Evolutionary conservation across 805 yeast genomes (phyloP), one percentile per base, ranked within the genome.

Genomic region (Komagataella ulmi): DNA sequence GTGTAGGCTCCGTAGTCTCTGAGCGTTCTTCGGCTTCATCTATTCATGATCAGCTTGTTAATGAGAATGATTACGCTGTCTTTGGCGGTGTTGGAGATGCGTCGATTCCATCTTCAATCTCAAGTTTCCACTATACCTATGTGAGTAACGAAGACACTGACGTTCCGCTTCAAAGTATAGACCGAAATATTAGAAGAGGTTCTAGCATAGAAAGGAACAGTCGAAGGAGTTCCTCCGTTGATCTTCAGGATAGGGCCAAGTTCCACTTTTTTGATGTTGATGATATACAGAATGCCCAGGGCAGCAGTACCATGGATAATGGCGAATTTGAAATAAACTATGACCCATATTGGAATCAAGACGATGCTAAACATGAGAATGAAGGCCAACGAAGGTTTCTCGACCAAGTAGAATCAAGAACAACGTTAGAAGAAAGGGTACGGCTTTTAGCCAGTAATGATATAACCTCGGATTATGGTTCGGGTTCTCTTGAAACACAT

Each of bases 271-370:
- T 91, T 66, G 80, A 91, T 8, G 73, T 84, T 3, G 88, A 85
- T 52, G 93, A 88, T 57, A 83, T 91, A 48, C 90, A 85, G 59
- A 72, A 76, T 50, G 97, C 98, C 0, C 93, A 86, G 51, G 97
- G 97, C 48, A 70, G 91, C 1, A 86, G 97, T 1, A 83, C 91
- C 2, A 62, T 83, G 57, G 86, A 81, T 55, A 75, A 78, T 57
- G 72, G 75, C 1, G 52, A 52, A 12, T 43, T 51, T 14, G 75
- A 77, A 0, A 77, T 85, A 19, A 93, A 85, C 61, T 85, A 81
- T 59, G 83, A 85, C 60, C 81, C 87, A 6, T 74, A 79, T 57
- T 85, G 93, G 85, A 89, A 85, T 55, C 72, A 77, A 24, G 75
- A 78, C 43, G 79, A 77, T 40, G 83, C 77, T 52, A 61, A 54